Percentiles rank a stretch among this genome's conserved stretches.
Conservation (phyloP, 306 rosid species). For the Phaseolus lunatus region DNA sequence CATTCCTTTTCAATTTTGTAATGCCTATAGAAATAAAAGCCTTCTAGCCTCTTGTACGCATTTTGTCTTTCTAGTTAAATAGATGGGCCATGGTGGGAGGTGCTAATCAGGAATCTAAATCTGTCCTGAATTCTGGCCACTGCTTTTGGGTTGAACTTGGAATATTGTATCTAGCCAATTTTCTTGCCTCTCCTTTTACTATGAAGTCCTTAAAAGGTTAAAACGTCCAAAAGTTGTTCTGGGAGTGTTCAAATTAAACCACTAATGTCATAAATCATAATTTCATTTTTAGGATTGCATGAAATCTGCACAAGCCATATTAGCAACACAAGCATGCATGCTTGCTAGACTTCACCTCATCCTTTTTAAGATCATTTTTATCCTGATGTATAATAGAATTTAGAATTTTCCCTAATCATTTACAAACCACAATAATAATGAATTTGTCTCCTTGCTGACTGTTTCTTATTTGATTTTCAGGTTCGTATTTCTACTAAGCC, state of each 20-base stretch:
- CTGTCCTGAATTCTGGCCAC: neutral
- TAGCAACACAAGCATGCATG: constrained; percentile 19
- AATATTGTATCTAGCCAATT: constrained; percentile 7
- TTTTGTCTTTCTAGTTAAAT: constrained; percentile 17
- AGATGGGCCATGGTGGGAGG: neutral
- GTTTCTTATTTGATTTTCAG: constrained; percentile 50
- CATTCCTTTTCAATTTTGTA: constrained; percentile 19
- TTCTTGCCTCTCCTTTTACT: neutral
- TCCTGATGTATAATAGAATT: neutral
- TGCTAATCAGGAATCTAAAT: constrained; percentile 22
- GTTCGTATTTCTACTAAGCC: constrained; percentile 84
- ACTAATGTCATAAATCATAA: neutral
- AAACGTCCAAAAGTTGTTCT: neutral
- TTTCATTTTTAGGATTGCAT: constrained; percentile 27
- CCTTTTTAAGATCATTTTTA: constrained; percentile 34
- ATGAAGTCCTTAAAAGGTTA: constrained; percentile 2
- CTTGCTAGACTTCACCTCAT: constrained; percentile 16
- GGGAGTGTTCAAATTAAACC: constrained; percentile 15
- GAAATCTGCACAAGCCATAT: constrained; percentile 32
- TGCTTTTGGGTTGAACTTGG: neutral
- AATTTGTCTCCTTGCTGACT: constrained; percentile 44
- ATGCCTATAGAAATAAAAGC: constrained; percentile 20
- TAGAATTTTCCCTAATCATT: constrained; percentile 22
- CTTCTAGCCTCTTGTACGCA: constrained; percentile 39
- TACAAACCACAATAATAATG: constrained; percentile 26